Conservation (phyloP, 306 rosid species). For the Corylus avellana region DNA sequence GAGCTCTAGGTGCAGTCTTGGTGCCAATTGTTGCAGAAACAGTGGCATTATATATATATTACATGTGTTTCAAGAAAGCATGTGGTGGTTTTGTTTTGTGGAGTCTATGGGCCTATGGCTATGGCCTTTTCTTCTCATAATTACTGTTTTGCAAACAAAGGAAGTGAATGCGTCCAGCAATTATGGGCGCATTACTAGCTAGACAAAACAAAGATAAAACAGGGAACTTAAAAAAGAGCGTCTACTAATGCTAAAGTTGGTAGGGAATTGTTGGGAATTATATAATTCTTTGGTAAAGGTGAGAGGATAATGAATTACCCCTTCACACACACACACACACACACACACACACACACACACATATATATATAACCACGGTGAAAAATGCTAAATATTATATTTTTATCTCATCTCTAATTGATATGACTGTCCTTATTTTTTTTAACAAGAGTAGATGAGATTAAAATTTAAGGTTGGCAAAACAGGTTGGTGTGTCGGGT, state of each 20-base stretch:
- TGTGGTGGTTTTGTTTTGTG: not conserved
- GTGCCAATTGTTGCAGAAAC: not conserved
- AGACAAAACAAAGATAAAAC: not conserved
- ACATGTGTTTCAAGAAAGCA: not conserved
- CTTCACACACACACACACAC: too few relatives aligned
- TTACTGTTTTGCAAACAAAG: not conserved
- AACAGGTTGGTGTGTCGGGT: too few relatives aligned
- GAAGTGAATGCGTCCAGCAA: not conserved
- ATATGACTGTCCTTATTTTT: too few relatives aligned
- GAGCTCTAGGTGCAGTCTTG: not conserved
- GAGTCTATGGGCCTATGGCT: too few relatives aligned
- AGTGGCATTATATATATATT: not conserved
- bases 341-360: too few relatives aligned
- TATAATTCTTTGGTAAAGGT: not conserved
- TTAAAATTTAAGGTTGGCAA: too few relatives aligned
- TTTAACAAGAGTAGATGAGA: too few relatives aligned
- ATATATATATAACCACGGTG: too few relatives aligned
- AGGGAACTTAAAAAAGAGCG: not conserved
- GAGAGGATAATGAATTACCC: not conserved
- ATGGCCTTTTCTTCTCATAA: not conserved
- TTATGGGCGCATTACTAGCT: not conserved
- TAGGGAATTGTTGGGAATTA: not conserved
- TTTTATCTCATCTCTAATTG: too few relatives aligned
- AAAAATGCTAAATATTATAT: too few relatives aligned
- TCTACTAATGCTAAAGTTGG: not conserved